Conservation (phyloP, 2,329 filamentous ascomycete species). For the Aspergillus niger region DNA sequence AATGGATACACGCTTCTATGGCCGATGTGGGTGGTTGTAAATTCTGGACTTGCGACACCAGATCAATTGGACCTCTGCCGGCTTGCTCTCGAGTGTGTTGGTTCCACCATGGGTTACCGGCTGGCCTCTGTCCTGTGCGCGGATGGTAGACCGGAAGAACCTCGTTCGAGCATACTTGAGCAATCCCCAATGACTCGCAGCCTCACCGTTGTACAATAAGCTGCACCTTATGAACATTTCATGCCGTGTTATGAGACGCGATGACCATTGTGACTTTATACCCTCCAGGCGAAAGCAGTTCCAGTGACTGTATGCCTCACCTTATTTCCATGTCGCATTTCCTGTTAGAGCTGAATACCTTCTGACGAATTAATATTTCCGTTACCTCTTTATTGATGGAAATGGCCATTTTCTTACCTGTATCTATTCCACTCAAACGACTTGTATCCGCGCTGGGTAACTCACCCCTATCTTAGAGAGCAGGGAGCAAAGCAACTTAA, state of each 20-base stretch:
- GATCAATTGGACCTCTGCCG: not conserved
- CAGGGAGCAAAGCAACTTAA: not conserved
- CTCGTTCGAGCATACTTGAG: no score
- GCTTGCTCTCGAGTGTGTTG: not conserved
- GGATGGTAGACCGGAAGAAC: not conserved
- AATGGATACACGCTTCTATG: not conserved
- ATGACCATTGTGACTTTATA: not conserved
- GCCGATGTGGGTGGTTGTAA: constrained; percentile 5
- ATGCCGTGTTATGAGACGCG: not conserved
- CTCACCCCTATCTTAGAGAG: not conserved
- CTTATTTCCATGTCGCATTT: not conserved
- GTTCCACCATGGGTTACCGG: constrained; percentile 4
- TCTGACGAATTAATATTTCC: no score
- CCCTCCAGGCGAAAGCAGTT: not conserved
- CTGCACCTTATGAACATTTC: not conserved
- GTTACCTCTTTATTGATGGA: no score
- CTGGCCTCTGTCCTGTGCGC: not conserved
- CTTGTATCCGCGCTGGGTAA: no score
- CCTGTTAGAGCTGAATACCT: not conserved
- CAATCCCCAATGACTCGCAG: no score
- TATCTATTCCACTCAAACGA: not conserved
- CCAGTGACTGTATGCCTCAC: not conserved
- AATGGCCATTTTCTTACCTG: not conserved
- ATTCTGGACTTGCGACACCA: not conserved
- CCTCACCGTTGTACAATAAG: not conserved